Base-by-base conservation (phyloP, 1,284 basidiomycete genomes). In the Melampsora larici-populina region DNA sequence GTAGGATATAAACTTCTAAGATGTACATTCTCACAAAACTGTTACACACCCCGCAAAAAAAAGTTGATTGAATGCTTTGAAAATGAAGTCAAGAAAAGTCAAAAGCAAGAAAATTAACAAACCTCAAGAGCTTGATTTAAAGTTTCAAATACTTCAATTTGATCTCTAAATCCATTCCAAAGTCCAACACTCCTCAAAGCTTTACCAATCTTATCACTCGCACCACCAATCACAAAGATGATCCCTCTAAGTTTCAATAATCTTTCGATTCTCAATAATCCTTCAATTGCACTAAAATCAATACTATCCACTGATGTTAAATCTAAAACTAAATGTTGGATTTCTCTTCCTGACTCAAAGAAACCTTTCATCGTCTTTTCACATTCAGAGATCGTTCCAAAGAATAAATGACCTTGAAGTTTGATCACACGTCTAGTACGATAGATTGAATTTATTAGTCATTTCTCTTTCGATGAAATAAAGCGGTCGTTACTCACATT, bases 241-340 rank as follows among this genome's bases (percentile, higher is more conserved):
- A 98, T 91, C 17, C 87, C 87, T 81, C 91, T 92, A 15, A 89
- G 88, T 15, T 88, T 86, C 29, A 98, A 86, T 21, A 98, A 83
- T 15, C 95, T 87, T 81, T 97, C 94, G 31, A 98, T 88, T 29
- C 96, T 89, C 67, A 97, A 91, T 81, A 98, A 94, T 0, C 95
- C 94, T 82, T 99, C 96, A 1, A 95, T 93, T 0, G 94, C 90
- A 0, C 92, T 95, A 87, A 98, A 92, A 84, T 99, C 96, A 36
- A 98, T 90, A 0, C 94, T 64, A 4, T 33, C 88, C 89, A 0
- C 96, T 94, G 48, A 94, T 88, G 90, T 86, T 51, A 97, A 88
- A 82, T 97, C 94, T 73, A 96, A 87, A 15, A 95, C 87, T 58
- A 97, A 88, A 86, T 97, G 99, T 0, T 93, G 90, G 55, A 98